Evolutionary conservation across 768 basidiomycete species (phyloP).

Genomic region (Macrolepiota dolichaula): DNA sequence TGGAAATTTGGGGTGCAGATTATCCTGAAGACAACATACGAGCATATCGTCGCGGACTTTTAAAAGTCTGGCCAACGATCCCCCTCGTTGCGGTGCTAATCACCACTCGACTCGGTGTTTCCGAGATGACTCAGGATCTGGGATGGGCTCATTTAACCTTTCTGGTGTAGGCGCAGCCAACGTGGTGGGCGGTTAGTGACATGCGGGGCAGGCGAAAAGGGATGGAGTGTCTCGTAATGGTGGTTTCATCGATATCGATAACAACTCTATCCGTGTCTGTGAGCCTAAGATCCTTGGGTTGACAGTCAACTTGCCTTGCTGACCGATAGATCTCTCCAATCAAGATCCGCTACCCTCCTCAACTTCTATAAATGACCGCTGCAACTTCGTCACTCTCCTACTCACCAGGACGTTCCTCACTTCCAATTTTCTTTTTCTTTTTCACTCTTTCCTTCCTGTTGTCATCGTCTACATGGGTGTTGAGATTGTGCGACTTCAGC

Average conservation of each 20-base stretch:
- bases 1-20: constrained; percentile 3
- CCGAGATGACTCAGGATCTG: constrained; percentile 5
- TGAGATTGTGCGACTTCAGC: constrained; percentile 49
- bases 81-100: constrained; percentile 9
- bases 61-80: background rate
- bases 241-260: constrained; percentile 28
- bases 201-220: constrained; percentile 11
- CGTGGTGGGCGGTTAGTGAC: constrained; percentile 9
- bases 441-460: background rate
- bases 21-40: background rate
- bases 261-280: constrained; percentile 12
- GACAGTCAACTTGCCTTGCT: constrained; percentile 5
- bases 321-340: constrained; percentile 50
- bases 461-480: constrained; percentile 54
- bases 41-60: constrained; percentile 5
- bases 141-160: constrained; percentile 8
- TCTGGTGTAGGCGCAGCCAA: constrained; percentile 1
- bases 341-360: constrained; percentile 74
- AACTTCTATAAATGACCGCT: constrained; percentile 40
- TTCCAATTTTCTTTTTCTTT: constrained; percentile 11
- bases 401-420: constrained; percentile 5
- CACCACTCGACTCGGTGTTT: background rate
- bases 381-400: constrained; percentile 33
- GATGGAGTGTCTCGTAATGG: constrained; percentile 14
- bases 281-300: constrained; percentile 8